Base-by-base conservation (phyloP, 345 rosid species). In the Pugionium dolabratum region DNA sequence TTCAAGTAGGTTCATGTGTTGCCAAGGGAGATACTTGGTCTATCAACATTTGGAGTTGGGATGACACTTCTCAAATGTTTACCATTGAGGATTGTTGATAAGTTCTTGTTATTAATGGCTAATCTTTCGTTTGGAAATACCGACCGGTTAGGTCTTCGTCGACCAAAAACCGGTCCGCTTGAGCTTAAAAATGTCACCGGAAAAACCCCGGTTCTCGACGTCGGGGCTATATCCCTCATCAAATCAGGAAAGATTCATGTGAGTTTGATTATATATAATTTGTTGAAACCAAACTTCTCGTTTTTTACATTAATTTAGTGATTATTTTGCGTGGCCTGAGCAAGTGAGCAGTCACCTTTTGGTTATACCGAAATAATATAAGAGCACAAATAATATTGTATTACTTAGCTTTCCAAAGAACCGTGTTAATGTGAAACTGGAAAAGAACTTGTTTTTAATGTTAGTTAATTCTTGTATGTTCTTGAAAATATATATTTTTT, bases 161-260 rank as follows among this genome's bases (percentile, higher is more conserved):
- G 88, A 48, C 94, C 94, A 0, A 74, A 85, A 66, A 80, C 79
- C 1, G 94, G 94, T 43, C 94, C 94, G 6, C 65, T 85, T n/a
- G 83, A 82, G 68, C 77, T 76, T 9, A 87, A 87, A 71, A 85
- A 70, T 26, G 67, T 76, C 4, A 68, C 79, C 30, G 94, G 94
- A 11, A 87, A 82, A 69, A 83, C 81, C 52, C 94, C 94, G 9
- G 90, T 85, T 60, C 78, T 87, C 35, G 94, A 87, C 45, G 82
- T 79, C 25, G 94, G 94, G 37, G 80, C 88, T 18, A 75, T 82
- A 11, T 66, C 81, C 3, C 83, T 76, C 64, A 83, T 87, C 9
- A 82, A 71, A 60, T 72, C 84, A 26, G 88, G 90, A 33, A 77
- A 76, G 60, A 87, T 85, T 72, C 78, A 81, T 86, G 94, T 86